phyloP scores from a whole-genome alignment of 306 rosid genomes.

The Vigna mungo region DNA sequence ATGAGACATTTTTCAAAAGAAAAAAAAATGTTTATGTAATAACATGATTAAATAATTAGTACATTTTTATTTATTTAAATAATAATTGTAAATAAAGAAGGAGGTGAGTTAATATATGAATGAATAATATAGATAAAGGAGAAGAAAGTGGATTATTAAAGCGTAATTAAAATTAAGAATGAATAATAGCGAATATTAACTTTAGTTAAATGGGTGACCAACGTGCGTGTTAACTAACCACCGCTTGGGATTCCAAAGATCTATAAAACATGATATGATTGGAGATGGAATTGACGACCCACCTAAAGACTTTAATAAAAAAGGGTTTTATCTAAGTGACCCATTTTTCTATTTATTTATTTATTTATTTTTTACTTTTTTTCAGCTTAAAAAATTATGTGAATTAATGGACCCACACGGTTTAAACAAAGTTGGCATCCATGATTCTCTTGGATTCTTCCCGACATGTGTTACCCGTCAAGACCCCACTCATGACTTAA shows the following conservation, averaged over 20 bases:
- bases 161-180: too few relatives aligned
- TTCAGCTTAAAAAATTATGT: slow-evolving; percentile 10
- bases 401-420: slow-evolving; percentile 75
- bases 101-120: too few relatives aligned
- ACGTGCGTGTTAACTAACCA: slow-evolving; percentile 45
- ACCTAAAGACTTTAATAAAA: slow-evolving; percentile 63
- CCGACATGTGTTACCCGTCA: slow-evolving; percentile 72
- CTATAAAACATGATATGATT: slow-evolving; percentile 65
- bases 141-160: too few relatives aligned
- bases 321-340: slow-evolving; percentile 48
- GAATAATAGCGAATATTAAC: too few relatives aligned
- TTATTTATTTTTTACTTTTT: background rate
- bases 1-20: too few relatives aligned
- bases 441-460: slow-evolving; percentile 59
- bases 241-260: slow-evolving; percentile 88
- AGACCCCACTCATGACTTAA: slow-evolving; percentile 67
- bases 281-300: slow-evolving; percentile 80
- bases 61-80: too few relatives aligned
- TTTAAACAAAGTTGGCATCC: slow-evolving; percentile 83
- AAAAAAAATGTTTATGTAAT: too few relatives aligned
- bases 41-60: too few relatives aligned
- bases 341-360: slow-evolving; percentile 29
- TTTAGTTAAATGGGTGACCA: slow-evolving; percentile 42
- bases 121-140: too few relatives aligned
- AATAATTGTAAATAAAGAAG: too few relatives aligned